phyloP scores from a whole-genome alignment of 305 asterid genomes.

The Rubia peregrina region DNA sequence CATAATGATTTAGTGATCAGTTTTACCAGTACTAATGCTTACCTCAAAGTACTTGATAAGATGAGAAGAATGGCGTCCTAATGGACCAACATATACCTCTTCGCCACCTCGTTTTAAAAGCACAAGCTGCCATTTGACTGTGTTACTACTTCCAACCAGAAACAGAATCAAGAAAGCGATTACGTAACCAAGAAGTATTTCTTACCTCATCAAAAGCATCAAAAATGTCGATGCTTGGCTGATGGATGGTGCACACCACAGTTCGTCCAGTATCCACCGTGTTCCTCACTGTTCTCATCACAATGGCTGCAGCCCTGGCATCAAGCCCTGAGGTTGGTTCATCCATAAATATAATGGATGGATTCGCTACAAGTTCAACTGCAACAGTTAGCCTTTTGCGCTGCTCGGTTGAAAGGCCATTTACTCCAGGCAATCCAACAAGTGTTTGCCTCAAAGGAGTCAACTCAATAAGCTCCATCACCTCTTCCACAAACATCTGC shows the following conservation, averaged over 20 bases:
- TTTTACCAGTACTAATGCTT: slow-evolving; percentile 10
- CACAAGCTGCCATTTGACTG: slow-evolving; percentile 46
- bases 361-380: slow-evolving; percentile 30
- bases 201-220: slow-evolving; percentile 25
- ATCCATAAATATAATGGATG: slow-evolving; percentile 29
- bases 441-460: slow-evolving; percentile 18
- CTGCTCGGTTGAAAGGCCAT: slow-evolving; percentile 32
- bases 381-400: slow-evolving; percentile 28
- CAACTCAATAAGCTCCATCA: slow-evolving; percentile 30
- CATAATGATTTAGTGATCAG: slow-evolving; percentile 1
- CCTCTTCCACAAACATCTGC: slow-evolving; percentile 43
- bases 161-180: background rate
- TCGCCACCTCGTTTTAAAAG: slow-evolving; percentile 86
- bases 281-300: slow-evolving; percentile 19
- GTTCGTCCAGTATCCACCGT: slow-evolving; percentile 18
- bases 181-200: too few relatives aligned
- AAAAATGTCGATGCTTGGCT: slow-evolving; percentile 27
- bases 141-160: background rate
- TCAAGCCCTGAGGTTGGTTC: slow-evolving; percentile 31
- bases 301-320: slow-evolving; percentile 22
- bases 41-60: slow-evolving; percentile 80
- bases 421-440: slow-evolving; percentile 28
- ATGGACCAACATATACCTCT: slow-evolving; percentile 80
- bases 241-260: slow-evolving; percentile 22
- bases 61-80: slow-evolving; percentile 59